Evolutionary conservation across 1,139 yeast genomes (phyloP), one percentile per base, ranked within the genome.

Genomic region (Yamadazyma dendronema): DNA sequence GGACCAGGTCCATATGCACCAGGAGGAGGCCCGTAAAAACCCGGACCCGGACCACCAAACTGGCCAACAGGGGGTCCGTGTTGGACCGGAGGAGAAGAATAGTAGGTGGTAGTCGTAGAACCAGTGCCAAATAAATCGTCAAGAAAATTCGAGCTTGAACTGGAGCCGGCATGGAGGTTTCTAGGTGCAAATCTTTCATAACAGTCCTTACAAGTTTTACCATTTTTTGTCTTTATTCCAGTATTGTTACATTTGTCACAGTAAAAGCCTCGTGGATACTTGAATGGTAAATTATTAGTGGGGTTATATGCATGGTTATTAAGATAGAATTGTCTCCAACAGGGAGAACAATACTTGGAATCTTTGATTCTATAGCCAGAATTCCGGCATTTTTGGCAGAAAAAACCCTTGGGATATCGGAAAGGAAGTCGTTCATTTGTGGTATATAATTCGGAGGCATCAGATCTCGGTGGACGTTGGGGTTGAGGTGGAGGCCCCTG

Each of bases 221-320:
- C 88, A 49, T 79, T 81, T 51, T 78, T 81, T 31, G 44, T 33
- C 59, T 84, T 84, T 49, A 66, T 64, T 0, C 95, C 96, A 0
- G 94, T 84, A 53, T 88, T 88, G 40, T 73, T 64, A 62, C 96
- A 88, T 51, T 82, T 83, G 6, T 65, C 61, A 53, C 96, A 88
- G 45, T 67, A 63, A 54, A 67, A 82, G 2, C 78, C 69, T 2
- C 50, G 59, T 1, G 95, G 95, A 52, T 84, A 87, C 35, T 59
- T 59, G 53, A 63, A 68, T 0, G 70, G 62, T n/a, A 69, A 53
- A 1, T 47, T 34, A 0, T 64, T 60, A 41, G 66, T 67, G 26
- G 76, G 75, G 44, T 69, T 69, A 45, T 65, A 69, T 13, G 67
- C 63, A 36, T 62, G 42, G 13, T 50, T 42, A 8, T 44, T 44